Base-by-base conservation (phyloP, 169 alveolate species). In the Babesia ovis region DNA sequence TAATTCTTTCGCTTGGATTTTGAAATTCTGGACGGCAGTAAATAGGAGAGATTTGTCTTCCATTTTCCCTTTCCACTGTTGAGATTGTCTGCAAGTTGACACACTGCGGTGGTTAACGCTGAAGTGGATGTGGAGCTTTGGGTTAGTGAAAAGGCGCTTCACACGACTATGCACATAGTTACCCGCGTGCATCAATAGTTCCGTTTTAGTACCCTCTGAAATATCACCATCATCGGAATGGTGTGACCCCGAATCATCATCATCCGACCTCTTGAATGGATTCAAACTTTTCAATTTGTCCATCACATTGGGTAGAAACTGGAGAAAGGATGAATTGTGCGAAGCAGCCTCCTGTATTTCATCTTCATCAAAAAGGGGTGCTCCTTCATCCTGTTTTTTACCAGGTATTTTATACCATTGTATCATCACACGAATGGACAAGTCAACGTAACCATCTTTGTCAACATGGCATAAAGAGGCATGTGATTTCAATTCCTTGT, bases 331-430 rank as follows among this genome's bases (percentile, higher is more conserved):
- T 1, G 3, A 16, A 20, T 48, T 20, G 5, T 48, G 32, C 27
- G 20, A 5, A 5, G 27, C 20, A 18, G 27, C 56, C 9, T 18
- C 27, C 6, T 35, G 55, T 3, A 20, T 8, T 0, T 50, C 74
- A n/a, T 12, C 50, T 8, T 58, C 54, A 8, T 34, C 48, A 16
- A 9, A 20, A 22, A 16, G 3, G 1, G 56, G 12, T 32, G 54
- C 45, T 6, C 22, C 59, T 20, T 73, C 35, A 22, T 18, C 12
- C 31, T 20, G 16, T 9, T 46, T 46, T 56, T n/a, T 53, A 31
- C 59, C 53, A 14, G 84, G 89, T 12, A 31, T 43, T 55, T 31
- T 59, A 46, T 72, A 81, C 79, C 82, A 81, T 48, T 81, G 89
- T 35, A 81, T n/a, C 32, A 72, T 42, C 6, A 81, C 51, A n/a